Evolutionary conservation across 306 rosid species (phyloP).

Genomic region (Crotalaria pallida): DNA sequence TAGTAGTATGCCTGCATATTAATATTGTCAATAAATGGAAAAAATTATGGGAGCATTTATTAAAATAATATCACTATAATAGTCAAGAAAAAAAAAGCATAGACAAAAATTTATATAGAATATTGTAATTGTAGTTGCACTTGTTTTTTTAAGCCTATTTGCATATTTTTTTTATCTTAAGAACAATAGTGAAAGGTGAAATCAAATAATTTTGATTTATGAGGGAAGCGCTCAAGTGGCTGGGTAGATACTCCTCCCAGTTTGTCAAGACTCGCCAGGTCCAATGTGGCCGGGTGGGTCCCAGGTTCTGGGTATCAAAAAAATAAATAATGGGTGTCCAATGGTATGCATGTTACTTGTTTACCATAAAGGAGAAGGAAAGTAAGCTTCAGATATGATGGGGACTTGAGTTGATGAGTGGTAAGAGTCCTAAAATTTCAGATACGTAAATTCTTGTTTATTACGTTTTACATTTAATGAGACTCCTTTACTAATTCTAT

Average conservation of each 20-base stretch:
- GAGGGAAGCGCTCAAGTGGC: no score
- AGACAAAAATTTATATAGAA: background rate
- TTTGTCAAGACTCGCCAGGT: no score
- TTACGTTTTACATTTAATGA: background rate
- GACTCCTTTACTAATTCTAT: background rate
- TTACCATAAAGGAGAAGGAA: background rate
- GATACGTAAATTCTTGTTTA: no score
- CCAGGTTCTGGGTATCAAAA: no score
- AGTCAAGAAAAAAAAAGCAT: background rate
- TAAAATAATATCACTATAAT: background rate
- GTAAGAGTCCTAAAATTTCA: background rate
- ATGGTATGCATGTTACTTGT: background rate
- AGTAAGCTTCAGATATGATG: background rate
- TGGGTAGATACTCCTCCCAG: no score
- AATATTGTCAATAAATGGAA: constrained; percentile 6
- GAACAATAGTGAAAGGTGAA: background rate
- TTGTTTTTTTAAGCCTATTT: background rate
- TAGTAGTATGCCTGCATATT: constrained; percentile 4
- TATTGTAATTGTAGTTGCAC: background rate
- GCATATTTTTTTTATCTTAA: background rate
- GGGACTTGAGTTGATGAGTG: background rate
- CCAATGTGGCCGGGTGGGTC: no score
- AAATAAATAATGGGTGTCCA: background rate
- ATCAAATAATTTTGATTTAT: no score
- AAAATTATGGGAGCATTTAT: background rate